Conservation (phyloP, 2,329 filamentous ascomycete species). For the Colletotrichum camelliae region DNA sequence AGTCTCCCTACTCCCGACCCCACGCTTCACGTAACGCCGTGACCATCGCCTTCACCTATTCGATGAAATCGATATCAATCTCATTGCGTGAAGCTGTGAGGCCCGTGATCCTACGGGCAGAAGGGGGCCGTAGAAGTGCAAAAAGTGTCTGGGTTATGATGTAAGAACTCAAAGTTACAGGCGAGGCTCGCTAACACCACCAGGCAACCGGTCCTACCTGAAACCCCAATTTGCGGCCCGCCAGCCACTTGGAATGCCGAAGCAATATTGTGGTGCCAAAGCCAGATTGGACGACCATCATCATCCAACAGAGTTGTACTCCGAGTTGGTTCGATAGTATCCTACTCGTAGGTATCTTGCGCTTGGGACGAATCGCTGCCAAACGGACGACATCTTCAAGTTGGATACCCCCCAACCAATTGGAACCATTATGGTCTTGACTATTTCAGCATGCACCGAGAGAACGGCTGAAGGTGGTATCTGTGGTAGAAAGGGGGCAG, state of each 20-base stretch:
- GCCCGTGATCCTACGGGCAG: background rate
- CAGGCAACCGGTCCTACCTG: conserved; percentile 3
- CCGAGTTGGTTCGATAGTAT: background rate
- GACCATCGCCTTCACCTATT: background rate
- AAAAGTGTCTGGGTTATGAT: background rate
- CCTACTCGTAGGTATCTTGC: background rate
- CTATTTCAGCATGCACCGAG: background rate
- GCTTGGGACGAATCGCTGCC: background rate
- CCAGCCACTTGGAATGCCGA: background rate
- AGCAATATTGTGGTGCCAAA: background rate
- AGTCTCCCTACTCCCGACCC: background rate
- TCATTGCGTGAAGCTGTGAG: background rate
- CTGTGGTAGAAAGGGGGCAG: background rate
- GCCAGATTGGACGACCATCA: background rate
- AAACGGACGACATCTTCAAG: background rate
- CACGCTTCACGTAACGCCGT: background rate
- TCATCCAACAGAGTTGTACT: background rate
- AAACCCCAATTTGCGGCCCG: background rate
- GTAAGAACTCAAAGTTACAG: background rate
- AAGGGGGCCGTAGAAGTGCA: background rate
- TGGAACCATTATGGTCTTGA: background rate
- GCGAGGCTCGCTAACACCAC: background rate
- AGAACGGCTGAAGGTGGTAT: background rate
- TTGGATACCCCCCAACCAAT: background rate
- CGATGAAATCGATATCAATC: background rate